Conservation (phyloP, 129 eudicot species). For the Flaveria brownii region DNA sequence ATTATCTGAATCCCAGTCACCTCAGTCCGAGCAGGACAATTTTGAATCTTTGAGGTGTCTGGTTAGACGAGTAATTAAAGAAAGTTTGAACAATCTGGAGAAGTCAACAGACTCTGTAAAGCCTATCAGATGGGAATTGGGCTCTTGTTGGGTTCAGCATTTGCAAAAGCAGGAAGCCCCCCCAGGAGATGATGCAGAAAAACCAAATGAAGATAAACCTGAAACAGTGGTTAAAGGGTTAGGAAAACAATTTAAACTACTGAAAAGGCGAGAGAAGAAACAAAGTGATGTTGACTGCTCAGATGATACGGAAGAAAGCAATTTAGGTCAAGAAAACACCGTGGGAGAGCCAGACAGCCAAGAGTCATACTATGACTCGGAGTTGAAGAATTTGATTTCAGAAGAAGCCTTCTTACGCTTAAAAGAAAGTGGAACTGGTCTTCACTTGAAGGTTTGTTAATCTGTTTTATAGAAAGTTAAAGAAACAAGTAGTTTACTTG, state of each 20-base stretch:
- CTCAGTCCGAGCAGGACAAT: constrained; percentile 43
- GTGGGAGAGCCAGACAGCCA: constrained; percentile 36
- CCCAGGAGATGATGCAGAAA: constrained; percentile 48
- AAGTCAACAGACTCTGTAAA: constrained; percentile 42
- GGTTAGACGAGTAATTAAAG: constrained; percentile 54
- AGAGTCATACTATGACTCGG: constrained; percentile 41
- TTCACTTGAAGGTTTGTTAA: constrained; percentile 71
- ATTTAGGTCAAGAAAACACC: constrained; percentile 43
- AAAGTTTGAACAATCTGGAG: constrained; percentile 61
- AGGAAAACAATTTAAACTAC: constrained; percentile 89
- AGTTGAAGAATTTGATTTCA: constrained; percentile 57
- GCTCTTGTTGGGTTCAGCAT: constrained; percentile 98
- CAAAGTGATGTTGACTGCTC: constrained; percentile 36
- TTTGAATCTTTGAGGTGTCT: constrained; percentile 51
- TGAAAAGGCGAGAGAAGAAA: constrained; percentile 78
- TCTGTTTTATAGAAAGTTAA: not conserved
- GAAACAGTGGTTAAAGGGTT: constrained; percentile 80
- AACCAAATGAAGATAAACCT: constrained; percentile 40
- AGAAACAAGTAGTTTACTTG: not conserved
- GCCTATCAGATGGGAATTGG: constrained; percentile 95
- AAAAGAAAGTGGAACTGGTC: constrained; percentile 86
- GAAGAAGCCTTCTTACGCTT: constrained; percentile 81
- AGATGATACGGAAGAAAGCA: constrained; percentile 45
- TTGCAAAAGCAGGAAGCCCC: constrained; percentile 80
- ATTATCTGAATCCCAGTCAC: constrained; percentile 48